Evolutionary conservation across 2,329 filamentous ascomycete genomes (phyloP).

Genomic region (Colletotrichum tanaceti): DNA sequence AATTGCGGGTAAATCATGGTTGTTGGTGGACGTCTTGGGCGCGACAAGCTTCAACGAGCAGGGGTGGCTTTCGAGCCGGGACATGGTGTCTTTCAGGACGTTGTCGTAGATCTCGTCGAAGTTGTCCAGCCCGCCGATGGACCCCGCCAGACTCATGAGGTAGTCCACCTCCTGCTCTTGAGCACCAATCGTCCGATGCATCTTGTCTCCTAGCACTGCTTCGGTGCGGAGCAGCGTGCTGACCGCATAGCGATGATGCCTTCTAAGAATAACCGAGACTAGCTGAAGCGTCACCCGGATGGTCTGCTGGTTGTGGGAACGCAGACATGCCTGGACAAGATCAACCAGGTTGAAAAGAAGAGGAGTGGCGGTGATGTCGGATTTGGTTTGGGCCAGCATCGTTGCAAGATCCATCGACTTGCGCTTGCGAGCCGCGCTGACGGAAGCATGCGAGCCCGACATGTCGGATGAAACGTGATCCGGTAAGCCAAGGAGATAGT

Average conservation of each 20-base stretch:
- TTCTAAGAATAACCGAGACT: conserved; percentile 84
- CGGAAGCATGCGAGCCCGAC: conserved; percentile 59
- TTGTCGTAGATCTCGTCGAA: conserved; percentile 79
- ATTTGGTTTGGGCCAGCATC: conserved; percentile 76
- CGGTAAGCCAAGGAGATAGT: conserved; percentile 88
- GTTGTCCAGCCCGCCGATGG: conserved; percentile 74
- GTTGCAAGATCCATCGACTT: conserved; percentile 90
- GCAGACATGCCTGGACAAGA: conserved; percentile 85
- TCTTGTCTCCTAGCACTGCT: conserved; percentile 63
- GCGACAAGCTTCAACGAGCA: conserved; percentile 78
- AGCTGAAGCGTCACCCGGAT: conserved; percentile 90
- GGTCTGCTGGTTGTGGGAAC: conserved; percentile 87
- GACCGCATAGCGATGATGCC: conserved; percentile 88
- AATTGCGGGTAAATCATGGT: conserved; percentile 66
- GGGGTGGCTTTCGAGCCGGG: conserved; percentile 76
- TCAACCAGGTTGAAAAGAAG: conserved; percentile 94
- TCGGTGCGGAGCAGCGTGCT: conserved; percentile 79
- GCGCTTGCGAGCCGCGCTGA: conserved; percentile 79
- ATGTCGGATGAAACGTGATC: conserved; percentile 59
- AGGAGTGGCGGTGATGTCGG: conserved; percentile 80
- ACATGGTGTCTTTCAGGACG: conserved; percentile 77
- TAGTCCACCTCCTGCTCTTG: conserved; percentile 80
- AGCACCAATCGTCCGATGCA: conserved; percentile 75
- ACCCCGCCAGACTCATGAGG: conserved; percentile 75
- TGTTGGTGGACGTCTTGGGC: conserved; percentile 67